Evolutionary conservation across 345 rosid genomes (phyloP).

Genomic region (Balakata baccata): DNA sequence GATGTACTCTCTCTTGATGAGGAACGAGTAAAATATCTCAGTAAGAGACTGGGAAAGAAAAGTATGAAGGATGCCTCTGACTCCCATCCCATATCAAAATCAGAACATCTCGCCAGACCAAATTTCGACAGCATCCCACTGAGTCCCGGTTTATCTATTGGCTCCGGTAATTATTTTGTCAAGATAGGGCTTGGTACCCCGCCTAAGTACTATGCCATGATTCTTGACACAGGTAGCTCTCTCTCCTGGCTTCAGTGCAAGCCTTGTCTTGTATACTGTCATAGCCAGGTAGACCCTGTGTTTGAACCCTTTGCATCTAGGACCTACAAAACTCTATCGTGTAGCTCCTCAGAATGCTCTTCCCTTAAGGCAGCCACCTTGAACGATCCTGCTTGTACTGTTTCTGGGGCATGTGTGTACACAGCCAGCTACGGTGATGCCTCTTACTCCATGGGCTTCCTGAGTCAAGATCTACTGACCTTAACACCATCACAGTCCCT

Average conservation of each 20-base stretch:
- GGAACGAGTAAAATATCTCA: conserved; percentile 26
- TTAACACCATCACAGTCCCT: conserved; percentile 23
- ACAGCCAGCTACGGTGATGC: conserved; percentile 43
- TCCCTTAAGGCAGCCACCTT: conserved; percentile 37
- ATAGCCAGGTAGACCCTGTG: conserved; percentile 40
- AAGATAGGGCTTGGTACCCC: conserved; percentile 48
- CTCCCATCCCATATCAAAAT: conserved; percentile 9
- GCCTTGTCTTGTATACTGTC: conserved; percentile 37
- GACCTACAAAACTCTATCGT: conserved; percentile 29
- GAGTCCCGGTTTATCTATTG: conserved; percentile 36
- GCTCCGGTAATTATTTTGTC: conserved; percentile 38
- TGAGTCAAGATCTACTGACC: conserved; percentile 38
- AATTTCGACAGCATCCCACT: conserved; percentile 27
- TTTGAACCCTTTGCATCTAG: conserved; percentile 40
- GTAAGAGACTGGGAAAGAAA: conserved; percentile 10
- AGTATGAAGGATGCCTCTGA: neutral
- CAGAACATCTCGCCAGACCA: conserved; percentile 17
- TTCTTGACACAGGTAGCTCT: conserved; percentile 53
- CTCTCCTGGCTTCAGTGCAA: conserved; percentile 55
- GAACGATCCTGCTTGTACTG: conserved; percentile 31
- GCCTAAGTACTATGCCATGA: conserved; percentile 39
- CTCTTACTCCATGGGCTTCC: conserved; percentile 41
- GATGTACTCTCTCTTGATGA: conserved; percentile 34
- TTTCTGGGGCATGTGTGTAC: conserved; percentile 28
- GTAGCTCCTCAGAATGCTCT: conserved; percentile 33